Evolutionary conservation across 805 yeast genomes (phyloP), one percentile per base, ranked within the genome.

Genomic region (Yarrowia alimentaria): DNA sequence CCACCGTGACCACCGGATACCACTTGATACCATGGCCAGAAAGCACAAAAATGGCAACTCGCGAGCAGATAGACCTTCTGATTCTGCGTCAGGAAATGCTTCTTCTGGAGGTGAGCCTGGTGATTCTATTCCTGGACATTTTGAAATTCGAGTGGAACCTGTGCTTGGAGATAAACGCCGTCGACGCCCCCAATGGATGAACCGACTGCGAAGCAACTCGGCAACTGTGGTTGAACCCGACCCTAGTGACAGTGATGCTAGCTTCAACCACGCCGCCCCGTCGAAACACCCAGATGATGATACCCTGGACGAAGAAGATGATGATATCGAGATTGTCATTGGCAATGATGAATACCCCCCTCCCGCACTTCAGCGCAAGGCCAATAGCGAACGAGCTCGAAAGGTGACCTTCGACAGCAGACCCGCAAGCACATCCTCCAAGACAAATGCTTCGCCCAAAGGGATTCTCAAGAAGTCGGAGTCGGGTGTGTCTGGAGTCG

Each of bases 131-230:
- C 43, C 43, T 37, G 43, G 43, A 24, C 43, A 37, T 37, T 37
- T 30, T 37, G 43, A 37, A 9, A 22, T 37, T 37, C 43, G 43
- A 37, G 21, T 37, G 47, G 47, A 28, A 13, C 47, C 25, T 40
- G 33, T 28, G 32, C 25, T 25, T 40, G 33, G 47, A 40, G 33
- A 28, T 40, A 40, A 40, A 28, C 47, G 47, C 19, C 47, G 33
- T 18, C 47, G 47, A 5, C 47, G 47, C 11, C 47, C 47, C 5
- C 47, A 40, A n/a, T 40, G 47, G 47, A 40, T 40, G 47, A 40
- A 19, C 12, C 33, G 47, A 11, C 33, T 40, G 25, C 32, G 47
- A 8, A 28, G 16, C 33, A 40, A 26, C 33, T 28, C 47, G n/a
- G 33, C 33, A 24, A 28, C 19, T 28, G 32, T 40, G 16, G 32